Evolutionary conservation across 31 red algal species (phyloP).

Genomic region (Pterothamnion heteromorphum): DNA sequence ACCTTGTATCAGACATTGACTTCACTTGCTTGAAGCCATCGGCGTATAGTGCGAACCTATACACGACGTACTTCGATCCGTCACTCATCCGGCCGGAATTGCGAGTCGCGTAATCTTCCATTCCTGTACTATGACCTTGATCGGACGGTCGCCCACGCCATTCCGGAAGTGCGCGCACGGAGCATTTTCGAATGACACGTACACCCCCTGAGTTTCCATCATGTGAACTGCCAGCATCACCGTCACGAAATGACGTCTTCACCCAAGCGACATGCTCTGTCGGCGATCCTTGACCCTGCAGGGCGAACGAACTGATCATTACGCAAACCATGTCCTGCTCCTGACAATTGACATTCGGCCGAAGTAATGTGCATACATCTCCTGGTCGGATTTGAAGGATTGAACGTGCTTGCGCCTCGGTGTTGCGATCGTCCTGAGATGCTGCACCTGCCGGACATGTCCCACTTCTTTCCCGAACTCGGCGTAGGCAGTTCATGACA

Average conservation of each 20-base stretch:
- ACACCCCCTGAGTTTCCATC: background rate
- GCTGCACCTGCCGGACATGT: background rate
- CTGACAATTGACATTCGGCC: background rate
- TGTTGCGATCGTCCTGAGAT: background rate
- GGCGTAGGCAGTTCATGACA: background rate
- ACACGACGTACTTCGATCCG: background rate
- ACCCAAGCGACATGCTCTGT: background rate
- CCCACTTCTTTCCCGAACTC: background rate
- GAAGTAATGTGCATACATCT: too few relatives aligned
- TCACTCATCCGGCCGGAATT: background rate
- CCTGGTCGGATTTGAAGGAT: background rate
- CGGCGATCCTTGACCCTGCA: background rate
- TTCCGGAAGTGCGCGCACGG: background rate
- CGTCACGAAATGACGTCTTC: background rate
- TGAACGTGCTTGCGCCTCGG: background rate
- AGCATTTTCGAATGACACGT: background rate
- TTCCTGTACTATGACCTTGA: background rate
- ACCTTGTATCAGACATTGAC: conserved; percentile 1
- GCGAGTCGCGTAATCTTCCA: background rate
- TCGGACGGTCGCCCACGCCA: background rate
- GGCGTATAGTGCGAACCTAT: background rate
- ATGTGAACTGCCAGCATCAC: background rate
- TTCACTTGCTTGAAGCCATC: too few relatives aligned
- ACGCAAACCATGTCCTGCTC: background rate
- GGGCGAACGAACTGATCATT: background rate